These are phyloP conservation scores for Lentinus tigrinus DNA, from an alignment of 768 basidiomycete genomes.

Conservation along the genomic window DNA sequence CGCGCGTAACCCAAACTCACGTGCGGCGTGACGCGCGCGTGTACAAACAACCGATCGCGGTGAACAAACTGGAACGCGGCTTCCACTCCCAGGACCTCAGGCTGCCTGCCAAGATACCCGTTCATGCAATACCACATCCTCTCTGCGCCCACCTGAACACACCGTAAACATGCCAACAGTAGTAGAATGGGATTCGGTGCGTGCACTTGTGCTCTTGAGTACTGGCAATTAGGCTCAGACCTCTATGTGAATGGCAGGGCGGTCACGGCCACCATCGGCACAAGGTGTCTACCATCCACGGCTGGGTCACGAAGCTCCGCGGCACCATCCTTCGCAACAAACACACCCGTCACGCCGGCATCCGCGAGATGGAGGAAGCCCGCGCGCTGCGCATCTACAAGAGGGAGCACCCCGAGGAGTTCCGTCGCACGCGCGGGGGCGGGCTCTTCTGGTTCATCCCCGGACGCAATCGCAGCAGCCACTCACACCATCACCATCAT, in stretches of 20 bases:
- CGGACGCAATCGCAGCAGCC: background rate
- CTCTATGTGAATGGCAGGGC: slow-evolving; percentile 11
- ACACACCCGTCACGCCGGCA: slow-evolving; percentile 53
- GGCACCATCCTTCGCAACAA: slow-evolving; percentile 70
- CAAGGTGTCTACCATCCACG: slow-evolving; percentile 57
- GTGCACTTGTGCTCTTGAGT: background rate
- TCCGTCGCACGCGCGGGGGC: slow-evolving; percentile 17
- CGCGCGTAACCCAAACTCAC: slow-evolving; percentile 17
- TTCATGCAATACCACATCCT: background rate
- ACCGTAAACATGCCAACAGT: background rate
- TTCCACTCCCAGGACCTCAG: no score
- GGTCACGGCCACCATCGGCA: slow-evolving; percentile 29
- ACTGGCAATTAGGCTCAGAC: background rate
- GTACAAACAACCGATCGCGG: slow-evolving; percentile 8
- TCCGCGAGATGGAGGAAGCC: slow-evolving; percentile 69
- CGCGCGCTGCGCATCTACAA: slow-evolving; percentile 30
- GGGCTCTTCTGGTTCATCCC: slow-evolving; percentile 31
- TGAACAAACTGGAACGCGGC: background rate
- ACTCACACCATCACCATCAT: background rate
- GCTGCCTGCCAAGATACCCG: background rate
- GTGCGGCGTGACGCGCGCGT: slow-evolving; percentile 15
- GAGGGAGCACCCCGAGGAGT: slow-evolving; percentile 27
- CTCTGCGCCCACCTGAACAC: background rate
- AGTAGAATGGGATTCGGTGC: slow-evolving; percentile 17
- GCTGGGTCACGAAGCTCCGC: slow-evolving; percentile 78